phyloP scores from a whole-genome alignment of 345 rosid genomes.

The Fremontodendron californicum region DNA sequence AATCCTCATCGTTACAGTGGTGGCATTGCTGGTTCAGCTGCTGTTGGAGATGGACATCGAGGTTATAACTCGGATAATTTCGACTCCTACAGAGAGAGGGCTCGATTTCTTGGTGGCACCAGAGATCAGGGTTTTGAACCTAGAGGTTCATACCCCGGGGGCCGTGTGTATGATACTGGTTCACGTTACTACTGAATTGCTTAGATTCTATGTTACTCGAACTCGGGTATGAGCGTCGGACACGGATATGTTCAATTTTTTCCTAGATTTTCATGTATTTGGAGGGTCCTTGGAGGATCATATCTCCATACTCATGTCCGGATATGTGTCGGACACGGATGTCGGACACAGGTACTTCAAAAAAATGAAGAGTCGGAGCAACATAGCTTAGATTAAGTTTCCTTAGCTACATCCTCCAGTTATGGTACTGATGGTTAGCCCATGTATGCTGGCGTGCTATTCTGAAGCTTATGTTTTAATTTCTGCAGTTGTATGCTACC shows the following conservation, averaged over 20 bases:
- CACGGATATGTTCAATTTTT: too few relatives aligned
- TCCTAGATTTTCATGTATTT: too few relatives aligned
- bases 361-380: too few relatives aligned
- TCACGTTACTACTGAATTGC: slow-evolving; percentile 55
- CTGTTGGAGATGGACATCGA: slow-evolving; percentile 45
- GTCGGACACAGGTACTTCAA: too few relatives aligned
- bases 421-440: not conserved
- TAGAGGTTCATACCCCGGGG: slow-evolving; percentile 62
- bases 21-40: slow-evolving; percentile 30
- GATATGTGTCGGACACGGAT: too few relatives aligned
- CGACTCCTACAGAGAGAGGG: slow-evolving; percentile 51
- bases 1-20: slow-evolving; percentile 49
- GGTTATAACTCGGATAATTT: slow-evolving; percentile 40
- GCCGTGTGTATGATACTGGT: slow-evolving; percentile 45
- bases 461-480: not conserved
- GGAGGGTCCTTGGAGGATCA: too few relatives aligned
- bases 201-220: too few relatives aligned
- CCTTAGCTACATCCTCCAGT: not conserved
- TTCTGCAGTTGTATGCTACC: not conserved
- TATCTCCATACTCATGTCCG: too few relatives aligned
- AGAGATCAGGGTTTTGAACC: slow-evolving; percentile 62
- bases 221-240: too few relatives aligned
- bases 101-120: slow-evolving; percentile 41
- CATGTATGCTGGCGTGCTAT: not conserved
- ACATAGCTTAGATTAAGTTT: not conserved